These are phyloP conservation scores for Quercus glauca DNA, from an alignment of 306 rosid species.

Conservation along the genomic window DNA sequence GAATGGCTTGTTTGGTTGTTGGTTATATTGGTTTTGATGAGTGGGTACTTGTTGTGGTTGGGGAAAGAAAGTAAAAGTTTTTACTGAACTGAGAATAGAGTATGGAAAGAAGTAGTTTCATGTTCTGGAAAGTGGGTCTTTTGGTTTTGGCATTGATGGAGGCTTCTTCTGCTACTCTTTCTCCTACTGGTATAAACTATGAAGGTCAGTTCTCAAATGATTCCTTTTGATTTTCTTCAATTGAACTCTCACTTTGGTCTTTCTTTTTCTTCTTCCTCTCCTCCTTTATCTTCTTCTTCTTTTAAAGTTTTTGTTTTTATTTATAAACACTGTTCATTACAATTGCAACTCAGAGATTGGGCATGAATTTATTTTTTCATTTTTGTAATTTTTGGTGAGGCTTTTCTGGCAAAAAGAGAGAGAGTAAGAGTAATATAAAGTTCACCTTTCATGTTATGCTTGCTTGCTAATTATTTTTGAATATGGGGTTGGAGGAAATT, in stretches of 20 bases:
- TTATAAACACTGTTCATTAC: not conserved
- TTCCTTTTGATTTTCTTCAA: not conserved
- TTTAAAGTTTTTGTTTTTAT: not conserved
- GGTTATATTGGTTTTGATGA: conserved; percentile 41
- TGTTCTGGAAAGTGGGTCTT: conserved; percentile 49
- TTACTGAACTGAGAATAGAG: conserved; percentile 23
- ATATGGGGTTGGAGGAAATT: not conserved
- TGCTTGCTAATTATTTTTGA: not conserved
- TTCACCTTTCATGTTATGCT: not conserved
- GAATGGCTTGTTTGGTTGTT: conserved; percentile 36
- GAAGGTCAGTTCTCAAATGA: conserved; percentile 60
- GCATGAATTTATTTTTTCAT: not conserved
- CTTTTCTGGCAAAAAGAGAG: not conserved
- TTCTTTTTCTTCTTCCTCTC: not conserved
- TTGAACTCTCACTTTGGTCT: not conserved
- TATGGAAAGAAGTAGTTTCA: conserved; percentile 41
- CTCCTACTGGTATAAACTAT: conserved; percentile 93
- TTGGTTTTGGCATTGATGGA: conserved; percentile 50
- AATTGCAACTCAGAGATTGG: not conserved
- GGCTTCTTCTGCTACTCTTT: conserved; percentile 74
- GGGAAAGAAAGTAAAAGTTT: conserved; percentile 16
- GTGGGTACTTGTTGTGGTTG: conserved; percentile 23
- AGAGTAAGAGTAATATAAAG: not conserved
- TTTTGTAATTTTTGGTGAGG: not conserved
- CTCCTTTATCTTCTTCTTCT: not conserved